A percentile compares a stretch with the other conserved stretches of the same genome.
These are phyloP conservation scores for Russula olivacea DNA, from an alignment of 768 basidiomycete species.

Conservation along the genomic window DNA sequence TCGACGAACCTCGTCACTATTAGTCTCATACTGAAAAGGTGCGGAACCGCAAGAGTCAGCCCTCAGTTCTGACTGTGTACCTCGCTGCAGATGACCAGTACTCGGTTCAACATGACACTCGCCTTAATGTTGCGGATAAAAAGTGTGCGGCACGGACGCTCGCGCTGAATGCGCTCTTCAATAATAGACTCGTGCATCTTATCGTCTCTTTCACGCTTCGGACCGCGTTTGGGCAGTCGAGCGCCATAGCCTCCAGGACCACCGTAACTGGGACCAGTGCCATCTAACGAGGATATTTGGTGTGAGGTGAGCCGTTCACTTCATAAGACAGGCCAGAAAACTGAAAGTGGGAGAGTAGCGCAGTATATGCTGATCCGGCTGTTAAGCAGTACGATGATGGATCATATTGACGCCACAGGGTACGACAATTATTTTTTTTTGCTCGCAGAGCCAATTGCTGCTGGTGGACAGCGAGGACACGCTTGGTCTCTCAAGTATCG, in stretches of 20 bases:
- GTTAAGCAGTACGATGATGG: constrained; percentile 3
- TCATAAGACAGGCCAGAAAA: constrained; percentile 21
- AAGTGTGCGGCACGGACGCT: constrained; percentile 90
- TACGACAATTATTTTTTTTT: constrained; percentile 6
- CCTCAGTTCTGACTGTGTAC: constrained; percentile 1
- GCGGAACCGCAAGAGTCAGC: constrained; percentile 14
- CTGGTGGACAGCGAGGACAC: neutral
- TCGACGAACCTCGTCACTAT: constrained; percentile 74
- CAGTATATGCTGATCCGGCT: neutral
- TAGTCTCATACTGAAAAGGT: constrained; percentile 72
- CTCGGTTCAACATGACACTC: constrained; percentile 37
- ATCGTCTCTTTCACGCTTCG: constrained; percentile 77
- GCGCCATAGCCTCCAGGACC: constrained; percentile 40
- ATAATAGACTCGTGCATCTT: constrained; percentile 88
- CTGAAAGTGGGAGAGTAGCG: constrained; percentile 14
- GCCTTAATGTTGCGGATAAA: constrained; percentile 99
- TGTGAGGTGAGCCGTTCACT: constrained; percentile 25
- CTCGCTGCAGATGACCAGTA: constrained; percentile 1
- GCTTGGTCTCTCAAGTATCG: constrained; percentile 16
- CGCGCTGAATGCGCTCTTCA: constrained; percentile 89
- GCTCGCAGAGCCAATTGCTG: constrained; percentile 11
- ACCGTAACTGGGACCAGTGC: constrained; percentile 49
- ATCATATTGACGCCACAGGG: constrained; percentile 11
- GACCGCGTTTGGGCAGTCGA: constrained; percentile 41
- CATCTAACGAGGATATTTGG: constrained; percentile 50